Percentiles rank a stretch among this genome's conserved stretches.
phyloP scores from a whole-genome alignment of 495 filamentous ascomycete species.

The Sphaerosporella brunnea region DNA sequence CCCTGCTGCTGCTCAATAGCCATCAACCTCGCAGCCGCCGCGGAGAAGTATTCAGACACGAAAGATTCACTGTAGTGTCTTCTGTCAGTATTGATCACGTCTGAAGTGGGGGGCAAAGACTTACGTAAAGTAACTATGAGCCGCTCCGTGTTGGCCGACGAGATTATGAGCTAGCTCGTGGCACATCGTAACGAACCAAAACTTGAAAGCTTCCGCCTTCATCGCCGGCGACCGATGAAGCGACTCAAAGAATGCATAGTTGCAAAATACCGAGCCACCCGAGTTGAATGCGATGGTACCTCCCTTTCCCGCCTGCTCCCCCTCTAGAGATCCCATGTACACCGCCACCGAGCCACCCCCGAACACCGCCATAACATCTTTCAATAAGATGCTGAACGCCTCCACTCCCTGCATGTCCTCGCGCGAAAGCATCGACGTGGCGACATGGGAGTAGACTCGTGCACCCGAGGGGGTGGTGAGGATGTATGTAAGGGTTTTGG shows the following conservation, averaged over 20 bases:
- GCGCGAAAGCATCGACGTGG: no score
- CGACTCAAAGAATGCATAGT: constrained; percentile 68
- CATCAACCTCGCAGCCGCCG: not conserved
- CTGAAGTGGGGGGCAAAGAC: not conserved
- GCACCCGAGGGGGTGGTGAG: constrained; percentile 53
- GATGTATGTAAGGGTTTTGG: constrained; percentile 51
- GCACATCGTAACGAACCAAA: constrained; percentile 83
- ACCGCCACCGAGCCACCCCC: no score
- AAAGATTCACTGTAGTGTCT: not conserved
- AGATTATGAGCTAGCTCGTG: constrained; percentile 94
- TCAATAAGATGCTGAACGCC: no score
- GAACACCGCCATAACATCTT: no score
- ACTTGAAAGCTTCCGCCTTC: constrained; percentile 45
- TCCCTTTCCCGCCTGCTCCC: no score
- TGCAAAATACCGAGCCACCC: constrained; percentile 78
- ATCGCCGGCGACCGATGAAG: constrained; percentile 40
- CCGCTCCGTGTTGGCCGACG: constrained; percentile 56
- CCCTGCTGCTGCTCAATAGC: not conserved
- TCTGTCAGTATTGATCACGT: not conserved
- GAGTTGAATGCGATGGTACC: constrained; percentile 86
- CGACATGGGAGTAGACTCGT: constrained; percentile 60
- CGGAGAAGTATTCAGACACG: not conserved
- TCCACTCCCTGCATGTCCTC: no score
- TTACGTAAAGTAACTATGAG: constrained; percentile 69
- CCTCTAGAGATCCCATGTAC: no score